phyloP scores from a whole-genome alignment of 2,329 filamentous ascomycete genomes.

The Coniochaeta pulveracea region DNA sequence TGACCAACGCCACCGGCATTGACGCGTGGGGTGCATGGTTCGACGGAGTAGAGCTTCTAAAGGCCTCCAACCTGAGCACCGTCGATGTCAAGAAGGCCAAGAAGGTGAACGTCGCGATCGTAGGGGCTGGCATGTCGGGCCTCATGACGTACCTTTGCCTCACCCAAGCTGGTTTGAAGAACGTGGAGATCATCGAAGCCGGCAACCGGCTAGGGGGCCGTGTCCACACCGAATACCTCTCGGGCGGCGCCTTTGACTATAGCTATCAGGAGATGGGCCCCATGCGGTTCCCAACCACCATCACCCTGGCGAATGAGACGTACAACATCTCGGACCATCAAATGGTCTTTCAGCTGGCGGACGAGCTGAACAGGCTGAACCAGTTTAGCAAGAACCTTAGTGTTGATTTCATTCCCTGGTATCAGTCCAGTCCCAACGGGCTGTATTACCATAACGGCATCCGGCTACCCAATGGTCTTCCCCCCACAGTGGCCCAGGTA shows the following conservation, averaged over 20 bases:
- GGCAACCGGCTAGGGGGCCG: constrained; percentile 50
- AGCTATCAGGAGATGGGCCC: constrained; percentile 57
- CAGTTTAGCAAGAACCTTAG: constrained; percentile 31
- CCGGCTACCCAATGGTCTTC: constrained; percentile 36
- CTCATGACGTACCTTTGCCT: constrained; percentile 45
- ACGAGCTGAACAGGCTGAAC: constrained; percentile 49
- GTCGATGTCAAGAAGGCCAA: constrained; percentile 43
- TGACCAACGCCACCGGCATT: constrained; percentile 39
- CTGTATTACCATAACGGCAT: constrained; percentile 35
- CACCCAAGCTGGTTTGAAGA: constrained; percentile 41
- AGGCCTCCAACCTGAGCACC: constrained; percentile 38
- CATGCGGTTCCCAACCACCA: constrained; percentile 50
- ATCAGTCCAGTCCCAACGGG: constrained; percentile 42
- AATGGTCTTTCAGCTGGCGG: constrained; percentile 52
- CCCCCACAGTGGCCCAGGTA: constrained; percentile 39
- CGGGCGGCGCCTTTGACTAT: constrained; percentile 47
- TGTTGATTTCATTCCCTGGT: constrained; percentile 53
- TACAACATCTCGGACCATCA: constrained; percentile 50
- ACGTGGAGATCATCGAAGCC: constrained; percentile 52
- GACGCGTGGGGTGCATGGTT: constrained; percentile 49
- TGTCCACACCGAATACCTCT: constrained; percentile 52
- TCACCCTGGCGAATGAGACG: constrained; percentile 41
- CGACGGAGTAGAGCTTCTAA: constrained; percentile 48
- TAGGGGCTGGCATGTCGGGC: constrained; percentile 55
- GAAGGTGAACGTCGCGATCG: constrained; percentile 47